These are phyloP conservation scores for Prillingera fragicola DNA, from an alignment of 1,284 basidiomycete genomes.

Conservation along the genomic window DNA sequence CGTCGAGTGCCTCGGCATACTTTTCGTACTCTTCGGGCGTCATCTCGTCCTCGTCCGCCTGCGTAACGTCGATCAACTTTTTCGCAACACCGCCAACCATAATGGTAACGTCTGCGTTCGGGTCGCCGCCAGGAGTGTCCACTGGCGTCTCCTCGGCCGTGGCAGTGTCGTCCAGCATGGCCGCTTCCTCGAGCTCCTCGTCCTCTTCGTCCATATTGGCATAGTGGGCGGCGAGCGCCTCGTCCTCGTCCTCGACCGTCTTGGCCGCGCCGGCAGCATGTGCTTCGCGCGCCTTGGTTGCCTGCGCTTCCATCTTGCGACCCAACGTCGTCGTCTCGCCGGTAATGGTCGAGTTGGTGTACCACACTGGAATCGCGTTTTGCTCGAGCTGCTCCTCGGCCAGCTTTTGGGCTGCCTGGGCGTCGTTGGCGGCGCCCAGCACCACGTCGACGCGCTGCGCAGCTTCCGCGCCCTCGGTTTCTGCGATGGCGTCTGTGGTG, in stretches of 20 bases:
- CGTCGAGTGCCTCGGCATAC: conserved; percentile 21
- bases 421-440: conserved; percentile 72
- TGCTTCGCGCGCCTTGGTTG: conserved; percentile 7
- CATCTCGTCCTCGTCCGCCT: conserved; percentile 47
- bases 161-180: conserved; percentile 9
- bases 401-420: conserved; percentile 65
- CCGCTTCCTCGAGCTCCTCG: conserved; percentile 20
- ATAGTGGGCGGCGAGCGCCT: conserved; percentile 29
- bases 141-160: conserved; percentile 6
- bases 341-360: conserved; percentile 87
- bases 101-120: too few relatives aligned
- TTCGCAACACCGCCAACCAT: conserved; percentile 41
- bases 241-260: conserved; percentile 23
- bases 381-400: conserved; percentile 77
- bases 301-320: conserved; percentile 20
- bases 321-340: conserved; percentile 85
- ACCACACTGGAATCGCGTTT: conserved; percentile 88
- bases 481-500: conserved; percentile 55
- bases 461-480: conserved; percentile 60
- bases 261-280: conserved; percentile 7
- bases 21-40: conserved; percentile 47
- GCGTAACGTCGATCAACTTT: conserved; percentile 40
- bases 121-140: conserved; percentile 3
- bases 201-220: conserved; percentile 29
- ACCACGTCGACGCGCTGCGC: conserved; percentile 58